Conservation (phyloP, 1,284 basidiomycete genomes). For the Coriolopsis trogii region DNA sequence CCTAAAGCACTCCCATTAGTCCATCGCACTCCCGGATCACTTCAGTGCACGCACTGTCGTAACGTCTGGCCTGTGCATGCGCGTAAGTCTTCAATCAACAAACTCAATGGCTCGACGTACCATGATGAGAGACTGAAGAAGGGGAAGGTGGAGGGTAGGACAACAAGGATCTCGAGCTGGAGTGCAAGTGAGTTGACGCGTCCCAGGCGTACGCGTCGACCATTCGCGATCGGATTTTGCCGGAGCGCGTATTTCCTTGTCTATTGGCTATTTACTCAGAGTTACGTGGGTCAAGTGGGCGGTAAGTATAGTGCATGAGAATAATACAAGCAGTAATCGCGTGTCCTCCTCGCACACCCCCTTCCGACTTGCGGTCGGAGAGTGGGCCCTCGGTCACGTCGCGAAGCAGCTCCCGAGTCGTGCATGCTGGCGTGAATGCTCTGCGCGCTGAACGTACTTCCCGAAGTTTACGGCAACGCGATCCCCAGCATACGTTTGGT, state of each 20-base stretch:
- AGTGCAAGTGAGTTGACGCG: conserved; percentile 30
- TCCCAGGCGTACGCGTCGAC: conserved; percentile 36
- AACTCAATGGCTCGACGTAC: conserved; percentile 25
- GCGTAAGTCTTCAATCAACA: background rate
- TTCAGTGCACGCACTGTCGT: conserved; percentile 70
- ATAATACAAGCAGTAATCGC: no score
- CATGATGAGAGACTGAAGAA: conserved; percentile 38
- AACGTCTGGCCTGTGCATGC: conserved; percentile 74
- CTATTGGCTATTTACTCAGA: background rate
- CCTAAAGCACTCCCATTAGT: conserved; percentile 45
- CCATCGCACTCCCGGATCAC: conserved; percentile 16
- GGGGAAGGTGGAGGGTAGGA: conserved; percentile 7
- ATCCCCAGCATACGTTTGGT: no score
- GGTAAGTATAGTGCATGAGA: no score
- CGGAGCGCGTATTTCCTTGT: conserved; percentile 1
- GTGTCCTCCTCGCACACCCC: no score
- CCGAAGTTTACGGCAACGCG: no score
- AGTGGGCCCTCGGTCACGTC: no score
- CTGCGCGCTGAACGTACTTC: no score
- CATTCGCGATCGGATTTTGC: conserved; percentile 21
- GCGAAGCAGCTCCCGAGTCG: no score
- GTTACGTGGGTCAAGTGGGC: background rate
- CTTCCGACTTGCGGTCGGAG: no score
- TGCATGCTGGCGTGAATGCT: no score
- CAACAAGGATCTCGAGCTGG: conserved; percentile 14